Evolutionary conservation across 169 alveolate species (phyloP).

Genomic region (Cryptosporidium parvum): DNA sequence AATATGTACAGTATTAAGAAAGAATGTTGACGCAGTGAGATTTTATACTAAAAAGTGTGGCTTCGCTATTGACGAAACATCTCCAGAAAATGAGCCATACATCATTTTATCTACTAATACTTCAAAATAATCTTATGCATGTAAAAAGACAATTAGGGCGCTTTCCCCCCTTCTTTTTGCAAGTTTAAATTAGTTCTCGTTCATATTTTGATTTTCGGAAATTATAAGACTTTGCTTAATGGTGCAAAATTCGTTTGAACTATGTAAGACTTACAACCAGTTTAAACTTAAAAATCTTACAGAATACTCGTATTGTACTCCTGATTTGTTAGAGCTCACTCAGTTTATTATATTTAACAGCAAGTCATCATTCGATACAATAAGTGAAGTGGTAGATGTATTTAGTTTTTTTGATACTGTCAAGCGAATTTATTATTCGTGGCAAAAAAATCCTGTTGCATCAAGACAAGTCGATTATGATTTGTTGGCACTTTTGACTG

Average conservation of each 20-base stretch:
- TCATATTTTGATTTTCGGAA: conserved; percentile 2
- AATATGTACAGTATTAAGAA: conserved; percentile 64
- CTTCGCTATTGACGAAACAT: conserved; percentile 26
- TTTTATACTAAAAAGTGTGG: conserved; percentile 52
- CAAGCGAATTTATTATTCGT: conserved; percentile 21
- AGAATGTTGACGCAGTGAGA: conserved; percentile 3
- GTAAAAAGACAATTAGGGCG: not conserved
- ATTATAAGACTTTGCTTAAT: not conserved
- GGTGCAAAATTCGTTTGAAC: not conserved
- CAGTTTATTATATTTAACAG: conserved; percentile 28
- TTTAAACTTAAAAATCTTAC: not conserved
- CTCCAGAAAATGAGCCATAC: conserved; percentile 51
- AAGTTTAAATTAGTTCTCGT: not conserved
- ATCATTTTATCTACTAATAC: conserved; percentile 31
- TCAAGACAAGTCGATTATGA: conserved; percentile 66
- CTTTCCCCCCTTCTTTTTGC: not conserved
- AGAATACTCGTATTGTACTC: conserved; percentile 40
- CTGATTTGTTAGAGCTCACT: conserved; percentile 47
- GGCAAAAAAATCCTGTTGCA: conserved; percentile 68
- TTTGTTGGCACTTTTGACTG: conserved; percentile 44
- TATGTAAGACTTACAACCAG: conserved; percentile 23
- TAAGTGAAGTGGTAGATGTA: conserved; percentile 31
- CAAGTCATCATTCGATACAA: conserved; percentile 28
- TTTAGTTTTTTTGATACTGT: conserved; percentile 40
- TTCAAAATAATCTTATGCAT: not conserved